These are phyloP conservation scores for Tausonia pullulans DNA, from an alignment of 1,284 basidiomycete species.

Conservation along the genomic window DNA sequence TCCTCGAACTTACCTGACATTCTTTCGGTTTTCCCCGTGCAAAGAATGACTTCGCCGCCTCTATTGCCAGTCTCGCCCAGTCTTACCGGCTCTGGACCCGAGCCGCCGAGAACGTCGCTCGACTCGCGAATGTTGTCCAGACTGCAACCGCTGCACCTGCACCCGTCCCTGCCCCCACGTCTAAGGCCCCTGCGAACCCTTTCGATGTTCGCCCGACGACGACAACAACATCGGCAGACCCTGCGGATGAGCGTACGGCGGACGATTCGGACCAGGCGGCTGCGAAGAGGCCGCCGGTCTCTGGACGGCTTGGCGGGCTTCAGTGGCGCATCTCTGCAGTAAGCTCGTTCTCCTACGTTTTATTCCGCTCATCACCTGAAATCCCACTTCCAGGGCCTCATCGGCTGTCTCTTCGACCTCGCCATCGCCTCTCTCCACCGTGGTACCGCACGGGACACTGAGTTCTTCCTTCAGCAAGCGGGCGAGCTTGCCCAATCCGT, in stretches of 20 bases:
- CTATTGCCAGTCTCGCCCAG: constrained; percentile 53
- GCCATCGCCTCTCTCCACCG: constrained; percentile 51
- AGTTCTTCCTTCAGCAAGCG: constrained; percentile 67
- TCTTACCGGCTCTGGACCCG: constrained; percentile 69
- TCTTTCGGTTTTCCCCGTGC: constrained; percentile 8
- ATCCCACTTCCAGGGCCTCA: constrained; percentile 37
- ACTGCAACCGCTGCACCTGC: background rate
- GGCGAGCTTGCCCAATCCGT: constrained; percentile 54
- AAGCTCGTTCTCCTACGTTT: constrained; percentile 20
- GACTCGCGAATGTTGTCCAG: constrained; percentile 35
- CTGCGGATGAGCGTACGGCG: background rate
- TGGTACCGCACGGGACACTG: constrained; percentile 68
- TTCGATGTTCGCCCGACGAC: constrained; percentile 9
- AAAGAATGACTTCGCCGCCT: constrained; percentile 54
- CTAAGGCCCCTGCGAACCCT: constrained; percentile 34
- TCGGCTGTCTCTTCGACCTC: constrained; percentile 53
- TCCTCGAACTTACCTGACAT: background rate
- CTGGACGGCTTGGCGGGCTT: background rate
- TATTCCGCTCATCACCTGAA: background rate
- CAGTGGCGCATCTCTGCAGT: constrained; percentile 19
- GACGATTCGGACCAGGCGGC: constrained; percentile 7
- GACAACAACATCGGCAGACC: background rate
- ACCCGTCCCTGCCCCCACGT: constrained; percentile 29
- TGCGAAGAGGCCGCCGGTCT: constrained; percentile 20
- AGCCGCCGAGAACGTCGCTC: constrained; percentile 56